These are phyloP conservation scores for Stygiomarasmius scandens DNA, from an alignment of 1,284 basidiomycete genomes.

Conservation along the genomic window DNA sequence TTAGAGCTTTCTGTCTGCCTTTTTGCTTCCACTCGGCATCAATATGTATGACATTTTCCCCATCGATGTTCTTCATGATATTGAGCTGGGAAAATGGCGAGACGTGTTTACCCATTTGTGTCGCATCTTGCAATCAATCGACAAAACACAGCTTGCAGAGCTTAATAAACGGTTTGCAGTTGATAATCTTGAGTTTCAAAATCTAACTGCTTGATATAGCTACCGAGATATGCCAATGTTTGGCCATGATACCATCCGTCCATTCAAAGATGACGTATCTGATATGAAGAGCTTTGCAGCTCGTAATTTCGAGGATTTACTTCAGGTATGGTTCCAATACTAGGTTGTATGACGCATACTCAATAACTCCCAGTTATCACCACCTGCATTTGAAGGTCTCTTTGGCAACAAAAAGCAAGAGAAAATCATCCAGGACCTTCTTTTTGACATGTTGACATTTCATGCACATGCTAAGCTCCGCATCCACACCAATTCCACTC, in stretches of 20 bases:
- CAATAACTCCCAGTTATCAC: not conserved
- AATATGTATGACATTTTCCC: conserved; percentile 22
- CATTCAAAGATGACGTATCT: conserved; percentile 24
- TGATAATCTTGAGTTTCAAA: not conserved
- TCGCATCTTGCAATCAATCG: not conserved
- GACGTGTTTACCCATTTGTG: conserved; percentile 1
- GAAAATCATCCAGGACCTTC: conserved; percentile 14
- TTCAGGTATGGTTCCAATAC: conserved; percentile 22
- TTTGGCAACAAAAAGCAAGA: not conserved
- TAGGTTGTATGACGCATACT: not conserved
- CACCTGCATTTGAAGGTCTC: conserved; percentile 10
- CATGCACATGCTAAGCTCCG: conserved; percentile 26
- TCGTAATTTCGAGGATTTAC: conserved; percentile 29
- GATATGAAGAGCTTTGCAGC: conserved; percentile 26
- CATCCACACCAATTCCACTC: conserved; percentile 19
- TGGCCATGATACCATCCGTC: conserved; percentile 22
- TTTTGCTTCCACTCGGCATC: conserved; percentile 12
- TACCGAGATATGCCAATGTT: conserved; percentile 18
- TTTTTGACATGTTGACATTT: conserved; percentile 16
- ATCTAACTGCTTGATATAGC: not conserved
- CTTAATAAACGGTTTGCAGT: conserved; percentile 25
- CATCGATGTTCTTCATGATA: conserved; percentile 20
- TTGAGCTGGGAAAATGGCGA: conserved; percentile 2
- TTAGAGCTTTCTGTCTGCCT: conserved; percentile 25
- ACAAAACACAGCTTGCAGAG: not conserved